Percentiles rank a stretch among this genome's conserved stretches.
phyloP scores from a whole-genome alignment of 495 filamentous ascomycete genomes.

The Bacidia rubella region DNA sequence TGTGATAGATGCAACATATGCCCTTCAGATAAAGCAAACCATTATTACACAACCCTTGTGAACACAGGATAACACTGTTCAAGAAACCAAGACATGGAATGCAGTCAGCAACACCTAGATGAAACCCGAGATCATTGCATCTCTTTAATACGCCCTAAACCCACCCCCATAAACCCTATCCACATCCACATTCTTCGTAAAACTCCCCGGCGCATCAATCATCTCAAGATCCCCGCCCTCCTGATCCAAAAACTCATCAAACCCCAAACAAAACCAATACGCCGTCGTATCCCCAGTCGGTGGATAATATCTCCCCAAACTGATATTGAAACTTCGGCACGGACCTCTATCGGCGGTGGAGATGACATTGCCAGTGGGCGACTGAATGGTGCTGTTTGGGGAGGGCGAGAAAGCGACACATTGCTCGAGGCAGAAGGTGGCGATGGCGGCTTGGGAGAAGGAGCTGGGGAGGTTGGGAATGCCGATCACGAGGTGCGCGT shows the following conservation, averaged over 20 bases:
- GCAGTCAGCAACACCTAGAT: too few relatives aligned
- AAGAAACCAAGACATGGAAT: too few relatives aligned
- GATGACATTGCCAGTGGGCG: not conserved
- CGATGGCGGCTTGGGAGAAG: constrained; percentile 6
- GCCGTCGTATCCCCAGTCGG: constrained; percentile 4
- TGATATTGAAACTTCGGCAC: constrained; percentile 12
- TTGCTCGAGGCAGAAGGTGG: constrained; percentile 7
- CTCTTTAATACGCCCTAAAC: constrained; percentile 11
- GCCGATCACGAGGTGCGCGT: constrained; percentile 5
- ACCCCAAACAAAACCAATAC: constrained; percentile 6
- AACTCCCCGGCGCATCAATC: constrained; percentile 8
- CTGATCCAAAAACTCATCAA: constrained; percentile 2
- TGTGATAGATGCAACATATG: too few relatives aligned
- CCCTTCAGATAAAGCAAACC: too few relatives aligned
- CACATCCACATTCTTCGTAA: constrained; percentile 2
- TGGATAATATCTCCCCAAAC: constrained; percentile 7
- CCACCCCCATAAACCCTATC: constrained; percentile 6
- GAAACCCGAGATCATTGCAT: too few relatives aligned
- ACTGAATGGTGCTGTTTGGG: not conserved
- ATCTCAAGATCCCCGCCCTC: not conserved
- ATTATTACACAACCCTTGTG: too few relatives aligned
- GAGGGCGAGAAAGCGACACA: not conserved
- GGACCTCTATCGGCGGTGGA: not conserved
- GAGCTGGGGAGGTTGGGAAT: constrained; percentile 2
- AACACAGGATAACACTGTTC: too few relatives aligned